Percentiles rank a stretch among this genome's conserved stretches.
Conservation (phyloP, 2,329 filamentous ascomycete species). For the Talaromyces sp. region DNA sequence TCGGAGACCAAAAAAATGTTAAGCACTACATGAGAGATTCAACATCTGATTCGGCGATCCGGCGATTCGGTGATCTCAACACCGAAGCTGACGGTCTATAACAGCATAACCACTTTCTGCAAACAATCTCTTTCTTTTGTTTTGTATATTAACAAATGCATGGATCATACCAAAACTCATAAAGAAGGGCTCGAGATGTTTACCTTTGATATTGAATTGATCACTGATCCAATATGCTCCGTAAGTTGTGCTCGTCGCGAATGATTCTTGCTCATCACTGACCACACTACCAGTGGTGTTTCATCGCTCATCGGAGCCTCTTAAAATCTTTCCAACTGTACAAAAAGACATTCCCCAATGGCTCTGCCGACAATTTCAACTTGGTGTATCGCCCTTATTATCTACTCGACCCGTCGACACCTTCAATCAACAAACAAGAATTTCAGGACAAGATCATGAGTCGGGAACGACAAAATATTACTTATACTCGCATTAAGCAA, state of each 20-base stretch:
- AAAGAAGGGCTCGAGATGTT: background rate
- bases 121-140: background rate
- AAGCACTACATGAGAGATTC: background rate
- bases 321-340: slow-evolving; percentile 1
- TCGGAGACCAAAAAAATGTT: too few species aligned
- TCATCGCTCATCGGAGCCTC: slow-evolving; percentile 3
- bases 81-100: background rate
- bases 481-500: slow-evolving; percentile 6
- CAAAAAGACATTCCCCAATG: slow-evolving; percentile 4
- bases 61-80: slow-evolving; percentile 5
- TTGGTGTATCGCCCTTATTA: slow-evolving; percentile 7
- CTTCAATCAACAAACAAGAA: slow-evolving; percentile 1
- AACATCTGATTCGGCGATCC: slow-evolving; percentile 2
- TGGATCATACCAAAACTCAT: background rate
- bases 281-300: slow-evolving; percentile 3
- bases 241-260: background rate
- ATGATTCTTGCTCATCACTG: background rate
- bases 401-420: slow-evolving; percentile 5
- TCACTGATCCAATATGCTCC: slow-evolving; percentile 6
- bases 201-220: slow-evolving; percentile 2
- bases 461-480: background rate
- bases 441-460: background rate
- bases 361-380: slow-evolving; percentile 6
- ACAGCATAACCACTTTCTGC: background rate
- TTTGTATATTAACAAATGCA: background rate